phyloP scores from a whole-genome alignment of 495 filamentous ascomycete genomes.

The Amphirosellinia nigrospora region DNA sequence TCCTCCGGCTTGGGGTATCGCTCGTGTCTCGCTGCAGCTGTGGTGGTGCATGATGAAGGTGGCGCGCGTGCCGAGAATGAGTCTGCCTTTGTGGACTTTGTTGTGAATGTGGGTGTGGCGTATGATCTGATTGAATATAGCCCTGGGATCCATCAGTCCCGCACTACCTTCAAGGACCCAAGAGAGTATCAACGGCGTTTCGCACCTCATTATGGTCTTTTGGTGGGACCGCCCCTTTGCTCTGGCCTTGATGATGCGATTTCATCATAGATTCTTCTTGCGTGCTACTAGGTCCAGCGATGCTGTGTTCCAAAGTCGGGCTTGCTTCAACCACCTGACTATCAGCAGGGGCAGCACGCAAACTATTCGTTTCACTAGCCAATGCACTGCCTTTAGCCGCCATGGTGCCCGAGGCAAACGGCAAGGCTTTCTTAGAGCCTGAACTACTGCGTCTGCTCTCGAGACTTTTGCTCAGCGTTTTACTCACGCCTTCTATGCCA shows the following conservation, averaged over 20 bases:
- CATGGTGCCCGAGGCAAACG: constrained; percentile 49
- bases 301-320: constrained; percentile 39
- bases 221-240: constrained; percentile 22
- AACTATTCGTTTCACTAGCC: constrained; percentile 58
- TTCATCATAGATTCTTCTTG: constrained; percentile 28
- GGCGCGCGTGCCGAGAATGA: constrained; percentile 30
- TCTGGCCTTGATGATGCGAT: constrained; percentile 27
- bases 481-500: constrained; percentile 71
- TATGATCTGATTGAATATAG: constrained; percentile 30
- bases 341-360: constrained; percentile 47
- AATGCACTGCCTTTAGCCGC: constrained; percentile 49
- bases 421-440: constrained; percentile 71
- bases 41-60: constrained; percentile 26
- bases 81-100: constrained; percentile 27
- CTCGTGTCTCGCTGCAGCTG: constrained; percentile 44
- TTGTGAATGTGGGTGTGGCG: constrained; percentile 18
- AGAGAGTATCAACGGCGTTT: constrained; percentile 36
- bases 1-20: constrained; percentile 46
- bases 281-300: constrained; percentile 27
- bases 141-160: constrained; percentile 41
- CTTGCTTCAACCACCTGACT: constrained; percentile 42
- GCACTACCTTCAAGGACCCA: constrained; percentile 39
- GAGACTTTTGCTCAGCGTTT: constrained; percentile 82
- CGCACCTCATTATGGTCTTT: constrained; percentile 41
- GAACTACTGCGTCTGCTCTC: constrained; percentile 90